Percentiles rank a stretch among this genome's conserved stretches.
phyloP scores from a whole-genome alignment of 495 filamentous ascomycete genomes.

The Collariella sp. region DNA sequence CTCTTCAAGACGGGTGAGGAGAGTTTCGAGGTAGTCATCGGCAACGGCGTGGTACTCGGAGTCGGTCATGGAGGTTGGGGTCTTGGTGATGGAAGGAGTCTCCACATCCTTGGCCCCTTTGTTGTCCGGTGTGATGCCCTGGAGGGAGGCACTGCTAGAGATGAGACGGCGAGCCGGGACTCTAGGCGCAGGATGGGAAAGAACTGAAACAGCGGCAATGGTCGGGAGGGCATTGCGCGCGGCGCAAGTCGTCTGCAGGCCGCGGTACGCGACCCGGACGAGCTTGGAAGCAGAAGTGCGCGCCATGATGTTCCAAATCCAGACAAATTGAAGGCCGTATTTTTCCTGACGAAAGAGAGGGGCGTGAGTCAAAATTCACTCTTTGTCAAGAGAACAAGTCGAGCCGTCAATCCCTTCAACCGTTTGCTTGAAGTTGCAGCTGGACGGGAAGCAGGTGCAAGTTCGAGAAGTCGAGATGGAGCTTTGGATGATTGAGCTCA shows the following conservation, averaged over 20 bases:
- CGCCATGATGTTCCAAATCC: constrained; percentile 18
- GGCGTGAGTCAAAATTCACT: too few species aligned
- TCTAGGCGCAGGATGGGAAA: background rate
- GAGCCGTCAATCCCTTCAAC: background rate
- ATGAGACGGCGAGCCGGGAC: constrained; percentile 8
- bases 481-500: background rate
- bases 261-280: constrained; percentile 15
- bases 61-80: constrained; percentile 30
- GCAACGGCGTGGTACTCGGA: constrained; percentile 41
- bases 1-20: constrained; percentile 56
- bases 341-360: background rate
- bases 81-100: constrained; percentile 15
- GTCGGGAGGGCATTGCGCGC: constrained; percentile 2
- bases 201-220: background rate
- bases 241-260: constrained; percentile 9
- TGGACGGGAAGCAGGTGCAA: background rate
- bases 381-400: background rate
- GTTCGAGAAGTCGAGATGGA: background rate
- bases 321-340: background rate
- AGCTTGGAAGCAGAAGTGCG: constrained; percentile 21
- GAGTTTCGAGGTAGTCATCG: constrained; percentile 46
- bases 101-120: constrained; percentile 15
- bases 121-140: constrained; percentile 28
- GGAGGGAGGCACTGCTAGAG: constrained; percentile 13
- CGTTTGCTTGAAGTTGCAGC: background rate